Percentiles rank a stretch among this genome's conserved stretches.
phyloP scores from a whole-genome alignment of 2,329 filamentous ascomycete species.

The Trichophyton simii region DNA sequence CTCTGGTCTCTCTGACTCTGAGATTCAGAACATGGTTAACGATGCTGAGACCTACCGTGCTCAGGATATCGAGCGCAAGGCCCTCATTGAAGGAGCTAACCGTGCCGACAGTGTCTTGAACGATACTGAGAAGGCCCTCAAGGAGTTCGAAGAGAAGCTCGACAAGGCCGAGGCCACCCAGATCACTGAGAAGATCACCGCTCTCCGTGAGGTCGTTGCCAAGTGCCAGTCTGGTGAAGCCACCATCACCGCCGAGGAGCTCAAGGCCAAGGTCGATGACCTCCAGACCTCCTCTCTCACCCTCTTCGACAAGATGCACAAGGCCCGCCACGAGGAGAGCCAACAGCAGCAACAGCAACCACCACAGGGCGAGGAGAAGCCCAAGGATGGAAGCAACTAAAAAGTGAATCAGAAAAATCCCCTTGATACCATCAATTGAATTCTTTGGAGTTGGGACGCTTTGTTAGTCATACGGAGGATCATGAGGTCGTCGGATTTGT shows the following conservation, averaged over 20 bases:
- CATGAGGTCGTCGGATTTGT: too few relatives aligned
- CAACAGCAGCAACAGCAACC: conserved; percentile 39
- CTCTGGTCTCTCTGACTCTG: conserved; percentile 84
- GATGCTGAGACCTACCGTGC: conserved; percentile 96
- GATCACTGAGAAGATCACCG: conserved; percentile 84
- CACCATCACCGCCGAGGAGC: conserved; percentile 70
- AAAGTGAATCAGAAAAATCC: too few relatives aligned
- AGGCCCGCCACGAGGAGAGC: conserved; percentile 62
- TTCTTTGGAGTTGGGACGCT: too few relatives aligned
- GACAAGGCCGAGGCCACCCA: conserved; percentile 91
- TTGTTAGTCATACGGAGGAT: too few relatives aligned
- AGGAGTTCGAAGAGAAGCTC: conserved; percentile 89
- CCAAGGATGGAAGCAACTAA: conserved; percentile 26
- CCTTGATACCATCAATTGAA: too few relatives aligned
- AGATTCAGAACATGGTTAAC: conserved; percentile 96
- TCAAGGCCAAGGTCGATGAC: conserved; percentile 98
- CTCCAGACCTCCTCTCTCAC: conserved; percentile 90
- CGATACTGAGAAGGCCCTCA: conserved; percentile 96
- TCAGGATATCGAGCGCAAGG: conserved; percentile 92
- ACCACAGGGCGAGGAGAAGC: conserved; percentile 60
- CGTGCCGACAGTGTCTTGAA: conserved; percentile 90
- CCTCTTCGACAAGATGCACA: conserved; percentile 99
- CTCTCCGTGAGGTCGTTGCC: conserved; percentile 77
- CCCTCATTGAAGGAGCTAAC: conserved; percentile 91
- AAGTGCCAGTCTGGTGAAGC: conserved; percentile 92